phyloP scores from a whole-genome alignment of 768 basidiomycete species.

The Termitomyces sp. region DNA sequence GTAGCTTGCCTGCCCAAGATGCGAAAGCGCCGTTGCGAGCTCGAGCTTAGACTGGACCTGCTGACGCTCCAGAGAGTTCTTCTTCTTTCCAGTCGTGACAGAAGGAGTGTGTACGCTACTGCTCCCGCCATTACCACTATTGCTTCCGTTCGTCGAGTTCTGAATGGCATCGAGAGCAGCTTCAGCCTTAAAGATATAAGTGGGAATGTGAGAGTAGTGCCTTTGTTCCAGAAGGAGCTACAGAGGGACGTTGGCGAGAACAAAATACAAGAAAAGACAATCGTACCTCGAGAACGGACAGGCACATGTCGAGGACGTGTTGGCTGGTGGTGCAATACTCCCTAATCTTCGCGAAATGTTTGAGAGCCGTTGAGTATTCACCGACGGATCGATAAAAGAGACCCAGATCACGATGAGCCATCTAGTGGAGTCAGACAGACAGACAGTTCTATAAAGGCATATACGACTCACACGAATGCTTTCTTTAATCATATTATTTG shows the following conservation, averaged over 20 bases:
- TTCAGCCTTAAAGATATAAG: constrained; percentile 97
- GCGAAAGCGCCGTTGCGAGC: constrained; percentile 73
- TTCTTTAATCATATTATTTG: constrained; percentile 98
- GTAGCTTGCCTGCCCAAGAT: constrained; percentile 67
- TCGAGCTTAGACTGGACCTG: constrained; percentile 75
- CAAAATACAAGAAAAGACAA: not conserved
- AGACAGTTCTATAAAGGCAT: not conserved
- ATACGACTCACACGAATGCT: constrained; percentile 74
- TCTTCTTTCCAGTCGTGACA: constrained; percentile 34
- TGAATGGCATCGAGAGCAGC: constrained; percentile 71
- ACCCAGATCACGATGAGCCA: constrained; percentile 88
- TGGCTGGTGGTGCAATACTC: constrained; percentile 90
- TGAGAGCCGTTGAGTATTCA: constrained; percentile 65
- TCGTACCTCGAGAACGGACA: constrained; percentile 71
- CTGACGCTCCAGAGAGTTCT: constrained; percentile 54
- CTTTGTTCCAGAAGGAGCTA: constrained; percentile 83
- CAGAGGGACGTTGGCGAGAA: not conserved
- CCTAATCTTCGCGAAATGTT: constrained; percentile 85
- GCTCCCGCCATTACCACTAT: constrained; percentile 14
- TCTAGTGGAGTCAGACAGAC: constrained; percentile 37
- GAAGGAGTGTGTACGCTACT: constrained; percentile 12
- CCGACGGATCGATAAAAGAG: constrained; percentile 72
- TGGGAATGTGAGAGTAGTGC: constrained; percentile 81
- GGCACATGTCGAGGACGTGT: constrained; percentile 92
- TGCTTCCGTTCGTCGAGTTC: constrained; percentile 23